Conservation (phyloP, 1,284 basidiomycete species). For the Leucoagaricus sp. region DNA sequence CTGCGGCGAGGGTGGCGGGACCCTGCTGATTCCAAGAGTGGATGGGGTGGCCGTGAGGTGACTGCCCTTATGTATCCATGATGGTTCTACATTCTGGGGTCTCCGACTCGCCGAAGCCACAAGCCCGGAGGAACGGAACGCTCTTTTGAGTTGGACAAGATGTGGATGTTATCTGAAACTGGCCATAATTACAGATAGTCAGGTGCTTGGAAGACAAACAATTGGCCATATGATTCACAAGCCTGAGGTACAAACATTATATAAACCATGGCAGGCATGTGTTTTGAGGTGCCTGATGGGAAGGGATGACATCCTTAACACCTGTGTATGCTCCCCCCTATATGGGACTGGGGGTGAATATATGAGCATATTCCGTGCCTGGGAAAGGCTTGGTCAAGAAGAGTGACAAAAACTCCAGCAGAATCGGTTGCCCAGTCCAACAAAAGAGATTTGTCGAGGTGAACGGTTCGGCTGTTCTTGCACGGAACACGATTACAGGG, state of each 20-base stretch:
- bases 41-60: neutral
- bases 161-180: neutral
- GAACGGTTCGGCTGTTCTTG: neutral
- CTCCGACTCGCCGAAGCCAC: constrained; percentile 1
- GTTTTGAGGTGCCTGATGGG: neutral
- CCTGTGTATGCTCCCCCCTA: neutral
- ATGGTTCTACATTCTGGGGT: neutral
- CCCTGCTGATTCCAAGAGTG: neutral
- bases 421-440: neutral
- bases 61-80: neutral
- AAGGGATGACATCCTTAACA: neutral
- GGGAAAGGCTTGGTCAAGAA: neutral
- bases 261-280: neutral
- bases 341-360: neutral
- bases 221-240: neutral
- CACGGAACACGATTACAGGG: too few species aligned
- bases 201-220: neutral
- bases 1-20: neutral
- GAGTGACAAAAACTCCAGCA: neutral
- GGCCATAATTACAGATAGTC: neutral
- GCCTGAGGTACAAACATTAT: neutral
- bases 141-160: neutral
- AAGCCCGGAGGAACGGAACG: neutral
- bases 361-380: neutral
- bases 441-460: neutral